Conservation (phyloP, 2,329 filamentous ascomycete genomes). For the Trichoderma sp. region DNA sequence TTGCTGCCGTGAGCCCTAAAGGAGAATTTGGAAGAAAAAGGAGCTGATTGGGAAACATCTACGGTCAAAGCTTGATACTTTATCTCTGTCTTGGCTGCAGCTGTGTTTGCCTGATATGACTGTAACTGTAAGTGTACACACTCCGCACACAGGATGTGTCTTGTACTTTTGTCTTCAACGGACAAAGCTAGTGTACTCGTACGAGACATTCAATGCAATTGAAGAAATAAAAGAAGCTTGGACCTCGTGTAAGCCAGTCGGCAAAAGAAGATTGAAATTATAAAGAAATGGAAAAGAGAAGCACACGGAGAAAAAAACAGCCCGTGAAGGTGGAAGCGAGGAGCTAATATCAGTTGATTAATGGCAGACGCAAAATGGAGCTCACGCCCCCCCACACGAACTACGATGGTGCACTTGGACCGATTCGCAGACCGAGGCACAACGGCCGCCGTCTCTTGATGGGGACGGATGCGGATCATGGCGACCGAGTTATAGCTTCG, state of each 20-base stretch:
- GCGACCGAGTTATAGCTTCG: background rate
- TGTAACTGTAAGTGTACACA: background rate
- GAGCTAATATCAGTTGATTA: background rate
- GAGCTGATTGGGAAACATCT: background rate
- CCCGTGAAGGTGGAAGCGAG: constrained; percentile 6
- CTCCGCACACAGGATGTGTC: background rate
- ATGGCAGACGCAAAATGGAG: constrained; percentile 11
- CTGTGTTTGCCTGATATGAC: background rate
- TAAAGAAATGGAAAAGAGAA: background rate
- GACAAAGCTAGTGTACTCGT: background rate
- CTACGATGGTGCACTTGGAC: constrained; percentile 3
- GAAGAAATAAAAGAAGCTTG: background rate
- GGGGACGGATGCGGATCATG: background rate
- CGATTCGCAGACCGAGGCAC: constrained; percentile 14
- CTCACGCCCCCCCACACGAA: constrained; percentile 9
- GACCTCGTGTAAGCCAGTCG: background rate
- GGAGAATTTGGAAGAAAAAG: background rate
- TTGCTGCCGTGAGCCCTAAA: background rate
- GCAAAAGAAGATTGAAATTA: background rate
- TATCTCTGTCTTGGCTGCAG: background rate
- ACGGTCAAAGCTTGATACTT: background rate
- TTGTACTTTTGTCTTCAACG: background rate
- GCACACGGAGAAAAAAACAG: background rate
- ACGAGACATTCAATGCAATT: background rate
- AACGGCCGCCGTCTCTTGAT: background rate